A percentile compares a stretch with the other conserved stretches of the same genome.
Evolutionary conservation across 345 rosid species (phyloP).

Genomic region (Gossypium bickii): DNA sequence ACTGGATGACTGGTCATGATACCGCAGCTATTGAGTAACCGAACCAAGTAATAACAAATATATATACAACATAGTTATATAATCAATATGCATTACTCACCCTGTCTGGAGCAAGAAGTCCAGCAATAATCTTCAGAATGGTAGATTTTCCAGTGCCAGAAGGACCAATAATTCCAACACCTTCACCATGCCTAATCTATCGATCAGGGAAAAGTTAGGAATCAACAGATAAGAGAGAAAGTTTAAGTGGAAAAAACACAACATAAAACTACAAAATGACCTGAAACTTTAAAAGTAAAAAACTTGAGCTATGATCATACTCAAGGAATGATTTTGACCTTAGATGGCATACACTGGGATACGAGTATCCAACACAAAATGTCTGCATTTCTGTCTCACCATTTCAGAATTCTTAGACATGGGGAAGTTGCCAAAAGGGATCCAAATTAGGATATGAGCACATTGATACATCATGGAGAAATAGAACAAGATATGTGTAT

Average conservation of each 20-base stretch:
- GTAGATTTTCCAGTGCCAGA: slow-evolving; percentile 99
- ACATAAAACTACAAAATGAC: background rate
- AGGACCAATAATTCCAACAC: slow-evolving; percentile 96
- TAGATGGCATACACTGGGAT: background rate
- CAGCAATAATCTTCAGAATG: slow-evolving; percentile 82
- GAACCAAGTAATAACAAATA: background rate
- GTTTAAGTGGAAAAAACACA: background rate
- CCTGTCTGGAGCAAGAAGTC: slow-evolving; percentile 97
- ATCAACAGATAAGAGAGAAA: background rate
- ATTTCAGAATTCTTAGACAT: background rate
- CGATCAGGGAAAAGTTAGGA: slow-evolving; percentile 5
- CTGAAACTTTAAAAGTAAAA: background rate
- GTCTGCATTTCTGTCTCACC: background rate
- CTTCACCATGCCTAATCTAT: slow-evolving; percentile 93
- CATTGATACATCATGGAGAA: background rate
- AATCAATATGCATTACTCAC: slow-evolving; percentile 28
- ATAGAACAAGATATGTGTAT: background rate
- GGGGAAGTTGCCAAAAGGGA: background rate
- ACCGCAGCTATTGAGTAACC: too few species aligned
- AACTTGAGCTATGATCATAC: background rate
- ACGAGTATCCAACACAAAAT: background rate
- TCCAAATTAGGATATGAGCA: background rate
- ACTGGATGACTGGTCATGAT: too few species aligned
- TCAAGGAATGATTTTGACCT: background rate
- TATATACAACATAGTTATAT: background rate